Conservation (phyloP, 371 early-diverging fungal genomes). For the Lichtheimia ramosa region DNA sequence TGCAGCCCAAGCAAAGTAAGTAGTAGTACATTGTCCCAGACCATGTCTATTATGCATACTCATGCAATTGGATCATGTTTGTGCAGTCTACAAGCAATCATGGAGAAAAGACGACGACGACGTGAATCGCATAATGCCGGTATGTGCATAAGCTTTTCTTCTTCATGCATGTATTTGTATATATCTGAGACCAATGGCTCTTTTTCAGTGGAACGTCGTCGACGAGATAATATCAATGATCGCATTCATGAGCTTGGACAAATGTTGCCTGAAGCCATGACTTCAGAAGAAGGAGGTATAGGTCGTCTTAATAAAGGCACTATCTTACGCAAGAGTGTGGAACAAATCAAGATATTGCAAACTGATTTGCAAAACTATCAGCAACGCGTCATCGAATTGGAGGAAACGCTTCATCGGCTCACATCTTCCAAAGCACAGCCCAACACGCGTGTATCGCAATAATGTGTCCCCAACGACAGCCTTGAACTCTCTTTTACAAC, state of each 20-base stretch:
- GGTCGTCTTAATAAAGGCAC: slow-evolving; percentile 78
- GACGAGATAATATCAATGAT: slow-evolving; percentile 97
- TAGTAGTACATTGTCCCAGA: not conserved
- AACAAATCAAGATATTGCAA: slow-evolving; percentile 78
- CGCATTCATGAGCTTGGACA: slow-evolving; percentile 92
- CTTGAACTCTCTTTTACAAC: not conserved
- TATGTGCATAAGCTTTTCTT: slow-evolving; percentile 19
- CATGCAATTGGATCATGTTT: not conserved
- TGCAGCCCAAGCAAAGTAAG: slow-evolving; percentile 34
- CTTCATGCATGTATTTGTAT: not conserved
- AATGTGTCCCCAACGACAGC: not conserved
- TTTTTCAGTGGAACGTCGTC: slow-evolving; percentile 82
- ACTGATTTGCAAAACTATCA: slow-evolving; percentile 51
- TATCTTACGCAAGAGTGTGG: slow-evolving; percentile 85
- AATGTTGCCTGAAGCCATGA: slow-evolving; percentile 76
- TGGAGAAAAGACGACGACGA: slow-evolving; percentile 88
- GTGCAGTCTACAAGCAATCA: slow-evolving; percentile 36
- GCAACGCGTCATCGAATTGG: slow-evolving; percentile 68
- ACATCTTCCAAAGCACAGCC: not conserved
- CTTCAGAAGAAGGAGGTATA: slow-evolving; percentile 45
- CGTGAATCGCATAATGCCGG: slow-evolving; percentile 95
- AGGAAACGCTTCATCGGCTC: slow-evolving; percentile 35
- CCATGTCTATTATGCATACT: no score
- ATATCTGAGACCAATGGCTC: not conserved
- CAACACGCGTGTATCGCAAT: not conserved